These are phyloP conservation scores for Alnus glutinosa DNA, from an alignment of 306 rosid genomes.

Conservation along the genomic window DNA sequence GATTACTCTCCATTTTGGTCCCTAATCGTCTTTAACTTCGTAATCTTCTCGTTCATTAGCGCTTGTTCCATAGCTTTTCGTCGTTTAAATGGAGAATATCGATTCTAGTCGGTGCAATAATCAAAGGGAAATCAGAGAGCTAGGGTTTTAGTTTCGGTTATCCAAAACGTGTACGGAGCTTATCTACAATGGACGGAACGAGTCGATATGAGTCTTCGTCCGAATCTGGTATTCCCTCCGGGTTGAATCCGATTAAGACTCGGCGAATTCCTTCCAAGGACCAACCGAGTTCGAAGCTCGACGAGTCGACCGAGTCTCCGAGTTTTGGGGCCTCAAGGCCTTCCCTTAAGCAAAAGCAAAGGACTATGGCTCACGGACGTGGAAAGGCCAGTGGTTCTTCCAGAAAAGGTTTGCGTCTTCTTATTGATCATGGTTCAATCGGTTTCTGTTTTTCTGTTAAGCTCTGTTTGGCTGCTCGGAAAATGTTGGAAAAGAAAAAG, in stretches of 20 bases:
- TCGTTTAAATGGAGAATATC: not conserved
- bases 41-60: not conserved
- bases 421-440: not conserved
- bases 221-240: constrained; percentile 3
- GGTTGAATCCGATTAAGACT: constrained; percentile 16
- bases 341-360: constrained; percentile 4
- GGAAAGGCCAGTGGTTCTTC: not conserved
- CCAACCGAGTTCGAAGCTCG: not conserved
- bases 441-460: not conserved
- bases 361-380: constrained; percentile 3
- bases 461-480: constrained; percentile 1
- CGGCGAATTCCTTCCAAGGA: constrained; percentile 11
- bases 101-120: not conserved
- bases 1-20: not conserved
- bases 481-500: not conserved
- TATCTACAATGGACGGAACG: not conserved
- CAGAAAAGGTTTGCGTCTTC: constrained; percentile 4
- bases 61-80: not conserved
- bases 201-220: constrained; percentile 9
- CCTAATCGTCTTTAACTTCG: not conserved
- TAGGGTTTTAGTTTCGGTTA: not conserved
- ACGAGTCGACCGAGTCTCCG: constrained; percentile 4
- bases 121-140: not conserved
- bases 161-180: not conserved
- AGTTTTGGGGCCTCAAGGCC: not conserved